Base-by-base conservation (phyloP, 441 rosid species). In the Theobroma grandiflorum region DNA sequence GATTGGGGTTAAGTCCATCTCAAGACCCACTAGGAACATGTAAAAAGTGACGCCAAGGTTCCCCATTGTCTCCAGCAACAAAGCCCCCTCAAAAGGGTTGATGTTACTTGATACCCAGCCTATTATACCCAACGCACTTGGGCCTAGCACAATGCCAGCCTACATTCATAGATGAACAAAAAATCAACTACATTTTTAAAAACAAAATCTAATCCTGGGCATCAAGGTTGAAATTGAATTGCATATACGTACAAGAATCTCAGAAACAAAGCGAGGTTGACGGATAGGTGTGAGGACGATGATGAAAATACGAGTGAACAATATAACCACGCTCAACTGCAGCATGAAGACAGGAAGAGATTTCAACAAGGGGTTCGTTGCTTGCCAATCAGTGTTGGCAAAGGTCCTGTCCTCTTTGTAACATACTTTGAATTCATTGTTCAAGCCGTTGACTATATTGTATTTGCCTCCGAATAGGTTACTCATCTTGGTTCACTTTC, bases 11-110 rank as follows among this genome's bases (percentile, higher is more conserved):
- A 79, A 2, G 66, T 79, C 78, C 74, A 73, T 79, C 53, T 73
- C 74, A 0, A 86, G 84, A 10, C 92, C 94, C 7, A 89, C 88
- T 7, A 89, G 67, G 74, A 89, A 90, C 80, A 85, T 81, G 74
- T 88, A 87, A 73, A 85, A 89, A 47, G 84, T 82, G 2, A 88
- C 74, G 22, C 86, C 86, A 3, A 91, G 59, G 6, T 84, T 82
- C 1, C 82, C 88, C 80, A 86, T 79, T 1, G 88, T 86, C 79
- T 91, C 90, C 12, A 87, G 72, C 31, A 85, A 73, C 82, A 80
- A 63, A 6, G 76, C 77, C 16, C 82, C 81, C 38, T 77, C 80
- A 0, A 80, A 67, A 1, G 89, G 89, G 74, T 52, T 80, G 0
- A 89, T 3, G 1, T 53, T 14, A 2, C 2, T 10, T 0, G 70